Evolutionary conservation across 805 yeast genomes (phyloP).

Genomic region (Yueomyces sinensis): DNA sequence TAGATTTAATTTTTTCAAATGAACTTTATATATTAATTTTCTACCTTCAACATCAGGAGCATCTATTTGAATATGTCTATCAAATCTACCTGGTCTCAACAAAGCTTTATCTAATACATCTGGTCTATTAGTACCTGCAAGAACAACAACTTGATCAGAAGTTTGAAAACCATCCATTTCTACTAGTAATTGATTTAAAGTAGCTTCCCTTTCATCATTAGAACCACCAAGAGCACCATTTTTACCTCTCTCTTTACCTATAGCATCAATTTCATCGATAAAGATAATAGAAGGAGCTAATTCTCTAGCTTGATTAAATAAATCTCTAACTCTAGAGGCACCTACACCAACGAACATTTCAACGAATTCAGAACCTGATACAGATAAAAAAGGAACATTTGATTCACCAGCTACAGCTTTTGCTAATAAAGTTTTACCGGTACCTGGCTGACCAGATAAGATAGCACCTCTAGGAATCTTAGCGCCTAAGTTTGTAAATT

Average conservation of each 20-base stretch:
- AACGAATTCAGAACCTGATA: conserved; percentile 94
- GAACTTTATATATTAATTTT: conserved; percentile 82
- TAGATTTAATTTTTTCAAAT: conserved; percentile 60
- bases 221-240: conserved; percentile 65
- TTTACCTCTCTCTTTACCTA: conserved; percentile 82
- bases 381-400: conserved; percentile 90
- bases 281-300: conserved; percentile 94
- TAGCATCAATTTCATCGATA: conserved; percentile 99
- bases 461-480: conserved; percentile 98
- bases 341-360: conserved; percentile 99
- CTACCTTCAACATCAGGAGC: conserved; percentile 93
- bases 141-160: conserved; percentile 85
- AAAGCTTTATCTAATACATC: conserved; percentile 89
- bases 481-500: conserved; percentile 89
- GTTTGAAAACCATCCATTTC: conserved; percentile 98
- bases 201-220: conserved; percentile 93
- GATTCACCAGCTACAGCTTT: conserved; percentile 99
- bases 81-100: conserved; percentile 95
- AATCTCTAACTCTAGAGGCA: conserved; percentile 93
- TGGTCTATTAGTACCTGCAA: conserved; percentile 95
- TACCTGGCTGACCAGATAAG: conserved; percentile 97
- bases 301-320: conserved; percentile 83
- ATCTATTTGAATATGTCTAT: conserved; percentile 83
- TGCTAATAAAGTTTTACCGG: conserved; percentile 94
- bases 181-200: conserved; percentile 86